phyloP scores from a whole-genome alignment of 768 basidiomycete species.

The Tricholoma matsutake region DNA sequence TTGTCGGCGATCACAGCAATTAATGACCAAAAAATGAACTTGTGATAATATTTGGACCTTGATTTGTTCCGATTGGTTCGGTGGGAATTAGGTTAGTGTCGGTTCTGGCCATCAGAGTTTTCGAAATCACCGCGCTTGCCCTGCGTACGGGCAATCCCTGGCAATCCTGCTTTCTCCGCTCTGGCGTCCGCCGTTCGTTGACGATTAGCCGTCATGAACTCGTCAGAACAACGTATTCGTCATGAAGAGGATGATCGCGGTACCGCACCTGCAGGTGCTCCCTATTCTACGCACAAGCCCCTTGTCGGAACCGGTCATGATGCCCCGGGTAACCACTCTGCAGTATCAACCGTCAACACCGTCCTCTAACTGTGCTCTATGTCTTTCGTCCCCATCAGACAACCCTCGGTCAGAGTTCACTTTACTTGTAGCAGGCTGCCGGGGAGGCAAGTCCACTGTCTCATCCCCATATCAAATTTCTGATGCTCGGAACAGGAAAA shows the following conservation, averaged over 20 bases:
- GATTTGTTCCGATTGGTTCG: constrained; percentile 64
- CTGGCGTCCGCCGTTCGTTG: constrained; percentile 44
- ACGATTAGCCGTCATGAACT: constrained; percentile 49
- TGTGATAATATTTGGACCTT: constrained; percentile 28
- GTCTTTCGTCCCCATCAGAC: constrained; percentile 24
- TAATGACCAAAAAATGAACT: constrained; percentile 15
- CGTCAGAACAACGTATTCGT: constrained; percentile 47
- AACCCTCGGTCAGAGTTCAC: constrained; percentile 45
- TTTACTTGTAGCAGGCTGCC: constrained; percentile 78
- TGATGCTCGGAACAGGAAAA: constrained; percentile 59
- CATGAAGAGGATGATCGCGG: constrained; percentile 40
- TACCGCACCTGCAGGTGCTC: constrained; percentile 17
- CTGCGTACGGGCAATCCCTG: constrained; percentile 63
- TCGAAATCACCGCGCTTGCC: constrained; percentile 66
- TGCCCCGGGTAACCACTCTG: constrained; percentile 35
- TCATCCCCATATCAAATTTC: constrained; percentile 11
- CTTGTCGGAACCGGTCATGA: constrained; percentile 25
- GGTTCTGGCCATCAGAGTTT: constrained; percentile 44
- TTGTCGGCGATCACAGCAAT: constrained; percentile 12
- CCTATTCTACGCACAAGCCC: constrained; percentile 20
- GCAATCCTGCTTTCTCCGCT: constrained; percentile 54
- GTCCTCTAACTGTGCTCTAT: constrained; percentile 16
- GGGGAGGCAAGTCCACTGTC: constrained; percentile 50
- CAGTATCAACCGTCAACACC: constrained; percentile 11
- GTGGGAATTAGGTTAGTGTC: constrained; percentile 48